phyloP scores from a whole-genome alignment of 345 rosid genomes.

The Populus tremula region DNA sequence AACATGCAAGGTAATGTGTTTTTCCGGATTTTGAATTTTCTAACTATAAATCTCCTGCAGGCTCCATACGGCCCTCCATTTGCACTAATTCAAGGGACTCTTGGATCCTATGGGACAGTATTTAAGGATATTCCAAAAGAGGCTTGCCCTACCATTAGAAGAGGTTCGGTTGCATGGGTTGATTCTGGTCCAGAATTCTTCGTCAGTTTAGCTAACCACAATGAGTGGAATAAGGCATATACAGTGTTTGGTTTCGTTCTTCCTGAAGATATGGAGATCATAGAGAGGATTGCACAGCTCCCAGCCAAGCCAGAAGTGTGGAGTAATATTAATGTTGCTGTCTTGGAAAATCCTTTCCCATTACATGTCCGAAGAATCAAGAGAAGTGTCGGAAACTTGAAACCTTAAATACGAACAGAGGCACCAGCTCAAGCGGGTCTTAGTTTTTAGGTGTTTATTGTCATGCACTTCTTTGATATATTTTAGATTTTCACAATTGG shows the following conservation, averaged over 20 bases:
- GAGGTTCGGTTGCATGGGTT: constrained; percentile 87
- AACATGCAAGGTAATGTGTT: background rate
- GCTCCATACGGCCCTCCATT: constrained; percentile 86
- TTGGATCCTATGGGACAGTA: constrained; percentile 57
- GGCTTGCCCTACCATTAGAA: constrained; percentile 57
- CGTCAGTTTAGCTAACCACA: constrained; percentile 74
- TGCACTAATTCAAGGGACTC: constrained; percentile 80
- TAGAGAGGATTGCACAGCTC: constrained; percentile 62
- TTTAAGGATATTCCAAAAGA: constrained; percentile 56
- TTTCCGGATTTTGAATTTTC: background rate
- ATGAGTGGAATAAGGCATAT: constrained; percentile 67
- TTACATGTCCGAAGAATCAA: constrained; percentile 50
- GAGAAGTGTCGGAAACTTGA: constrained; percentile 20
- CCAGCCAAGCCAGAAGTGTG: constrained; percentile 71
- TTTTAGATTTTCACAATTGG: background rate
- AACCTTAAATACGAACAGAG: constrained; percentile 4
- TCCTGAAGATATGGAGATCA: constrained; percentile 72
- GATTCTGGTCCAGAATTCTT: constrained; percentile 92
- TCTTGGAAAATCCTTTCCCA: constrained; percentile 58
- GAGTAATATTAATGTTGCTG: constrained; percentile 65
- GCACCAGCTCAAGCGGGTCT: background rate
- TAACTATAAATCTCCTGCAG: constrained; percentile 31
- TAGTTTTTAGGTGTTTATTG: background rate
- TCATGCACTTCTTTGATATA: background rate
- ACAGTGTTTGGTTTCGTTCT: constrained; percentile 73